phyloP scores from a whole-genome alignment of 129 eudicot genomes.

The Artemisia tridentata region DNA sequence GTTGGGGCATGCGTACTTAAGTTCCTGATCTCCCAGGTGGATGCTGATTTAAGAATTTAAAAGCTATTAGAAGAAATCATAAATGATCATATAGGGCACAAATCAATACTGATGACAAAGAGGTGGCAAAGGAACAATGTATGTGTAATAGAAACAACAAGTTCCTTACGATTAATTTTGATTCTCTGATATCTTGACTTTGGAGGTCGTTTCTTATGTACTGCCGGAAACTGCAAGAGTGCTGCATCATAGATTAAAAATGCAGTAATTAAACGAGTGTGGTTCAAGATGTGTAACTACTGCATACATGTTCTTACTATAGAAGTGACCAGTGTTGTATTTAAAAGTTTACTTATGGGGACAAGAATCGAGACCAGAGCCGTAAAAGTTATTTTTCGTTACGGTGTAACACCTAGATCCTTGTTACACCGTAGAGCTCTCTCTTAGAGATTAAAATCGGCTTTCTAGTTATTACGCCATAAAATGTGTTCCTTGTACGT shows the following conservation, averaged over 20 bases:
- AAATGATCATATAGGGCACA: background rate
- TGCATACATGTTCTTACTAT: no score
- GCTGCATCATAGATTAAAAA: constrained; percentile 58
- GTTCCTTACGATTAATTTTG: constrained; percentile 75
- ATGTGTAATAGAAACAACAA: background rate
- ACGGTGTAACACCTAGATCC: no score
- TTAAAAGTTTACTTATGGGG: no score
- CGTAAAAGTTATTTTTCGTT: no score
- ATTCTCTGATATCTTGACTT: constrained; percentile 76
- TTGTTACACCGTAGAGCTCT: no score
- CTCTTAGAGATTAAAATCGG: no score
- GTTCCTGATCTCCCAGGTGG: constrained; percentile 90
- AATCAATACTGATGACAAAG: background rate
- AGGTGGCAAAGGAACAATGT: background rate
- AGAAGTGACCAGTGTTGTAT: no score
- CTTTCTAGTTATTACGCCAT: no score
- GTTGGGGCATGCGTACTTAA: constrained; percentile 42
- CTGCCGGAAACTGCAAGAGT: constrained; percentile 86
- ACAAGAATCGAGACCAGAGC: no score
- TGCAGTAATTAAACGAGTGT: background rate
- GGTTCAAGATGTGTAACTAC: no score
- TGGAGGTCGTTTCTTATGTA: constrained; percentile 71
- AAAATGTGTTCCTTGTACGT: no score
- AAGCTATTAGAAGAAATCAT: constrained; percentile 3
- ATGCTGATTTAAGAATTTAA: constrained; percentile 48